Evolutionary conservation across 78 protist species (phyloP), one percentile per base, ranked within the genome.

Genomic region (Guillardia theta): DNA sequence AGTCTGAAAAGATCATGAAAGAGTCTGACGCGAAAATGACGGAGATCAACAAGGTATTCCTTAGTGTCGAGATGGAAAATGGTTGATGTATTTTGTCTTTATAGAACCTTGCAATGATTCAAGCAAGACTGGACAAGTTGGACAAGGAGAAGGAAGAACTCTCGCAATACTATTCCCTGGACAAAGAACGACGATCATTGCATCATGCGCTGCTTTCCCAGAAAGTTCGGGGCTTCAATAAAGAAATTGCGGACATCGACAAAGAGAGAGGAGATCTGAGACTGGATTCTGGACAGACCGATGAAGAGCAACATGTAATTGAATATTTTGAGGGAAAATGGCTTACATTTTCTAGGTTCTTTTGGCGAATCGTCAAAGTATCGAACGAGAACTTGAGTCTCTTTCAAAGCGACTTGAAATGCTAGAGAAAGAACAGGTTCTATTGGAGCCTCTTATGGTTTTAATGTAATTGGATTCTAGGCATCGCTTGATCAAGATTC

Each of bases 91-190:
- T 30, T 27, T 24, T 58, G 6, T 6, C 1, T 58, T 70, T 36
- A 24, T 43, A 70, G 83, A 70, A 70, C 41, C 9, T 70, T 12
- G 22, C 15, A 12, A 70, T 70, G 83, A 70, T 70, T 43, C 46
- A 70, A 24, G 10, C 83, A 24, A 94, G 98, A 24, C 83, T 98
- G 21, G 48, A 0, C 4, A 97, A 97, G 64, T 97, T 99, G 41
- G 98, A 97, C 4, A 78, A 27, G 1, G 99, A 99, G 80, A 90
- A 94, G 48, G 48, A 96, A 21, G 98, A 99, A 90, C 94, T 98
- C 36, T 43, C 53, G 12, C 62, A 36, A 43, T 94, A 48, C 88
- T 54, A 70, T 24, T 24, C 83, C 83, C 41, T 70, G 9, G 83
- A 70, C 83, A 70, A 70, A 6, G 83, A 70, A 43, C 83, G 83